phyloP scores from a whole-genome alignment of 768 basidiomycete species.

The Russula vinacea region DNA sequence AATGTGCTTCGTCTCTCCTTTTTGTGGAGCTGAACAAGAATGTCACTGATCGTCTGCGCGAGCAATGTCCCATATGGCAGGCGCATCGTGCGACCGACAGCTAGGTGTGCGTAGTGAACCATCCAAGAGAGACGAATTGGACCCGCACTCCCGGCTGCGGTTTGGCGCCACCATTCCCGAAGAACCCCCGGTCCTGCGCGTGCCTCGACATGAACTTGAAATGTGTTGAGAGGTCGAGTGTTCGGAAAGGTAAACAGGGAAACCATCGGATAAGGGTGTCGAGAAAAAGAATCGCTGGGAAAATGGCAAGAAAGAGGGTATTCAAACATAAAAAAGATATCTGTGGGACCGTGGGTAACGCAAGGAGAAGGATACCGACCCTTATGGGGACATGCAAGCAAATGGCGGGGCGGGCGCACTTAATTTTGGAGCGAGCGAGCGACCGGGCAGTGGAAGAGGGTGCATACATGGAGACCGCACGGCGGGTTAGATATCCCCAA shows the following conservation, averaged over 20 bases:
- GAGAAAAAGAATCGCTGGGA: neutral
- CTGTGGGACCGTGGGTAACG: neutral
- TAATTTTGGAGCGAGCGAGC: neutral
- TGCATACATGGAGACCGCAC: neutral
- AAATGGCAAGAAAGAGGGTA: neutral
- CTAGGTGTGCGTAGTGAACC: neutral
- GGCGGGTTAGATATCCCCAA: conserved; percentile 5
- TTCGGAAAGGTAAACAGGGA: conserved; percentile 10
- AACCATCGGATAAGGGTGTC: conserved; percentile 19
- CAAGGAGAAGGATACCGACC: neutral
- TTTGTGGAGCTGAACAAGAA: conserved; percentile 18
- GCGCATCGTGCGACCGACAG: neutral
- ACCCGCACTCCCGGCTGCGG: conserved; percentile 21
- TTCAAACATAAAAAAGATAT: neutral
- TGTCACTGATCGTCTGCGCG: conserved; percentile 11
- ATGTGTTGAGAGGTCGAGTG: neutral
- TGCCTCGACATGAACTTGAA: conserved; percentile 8
- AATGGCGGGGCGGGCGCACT: conserved; percentile 9
- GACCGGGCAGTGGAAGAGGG: neutral
- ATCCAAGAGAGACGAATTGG: conserved; percentile 9
- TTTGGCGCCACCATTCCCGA: conserved; percentile 14
- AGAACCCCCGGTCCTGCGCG: conserved; percentile 10
- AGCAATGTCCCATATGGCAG: conserved; percentile 10
- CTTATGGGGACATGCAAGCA: neutral
- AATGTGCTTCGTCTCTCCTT: conserved; percentile 8